Percentiles rank a stretch among this genome's conserved stretches.
These are phyloP conservation scores for Davidsoniella virescens DNA, from an alignment of 2,329 filamentous ascomycete genomes.

Conservation along the genomic window DNA sequence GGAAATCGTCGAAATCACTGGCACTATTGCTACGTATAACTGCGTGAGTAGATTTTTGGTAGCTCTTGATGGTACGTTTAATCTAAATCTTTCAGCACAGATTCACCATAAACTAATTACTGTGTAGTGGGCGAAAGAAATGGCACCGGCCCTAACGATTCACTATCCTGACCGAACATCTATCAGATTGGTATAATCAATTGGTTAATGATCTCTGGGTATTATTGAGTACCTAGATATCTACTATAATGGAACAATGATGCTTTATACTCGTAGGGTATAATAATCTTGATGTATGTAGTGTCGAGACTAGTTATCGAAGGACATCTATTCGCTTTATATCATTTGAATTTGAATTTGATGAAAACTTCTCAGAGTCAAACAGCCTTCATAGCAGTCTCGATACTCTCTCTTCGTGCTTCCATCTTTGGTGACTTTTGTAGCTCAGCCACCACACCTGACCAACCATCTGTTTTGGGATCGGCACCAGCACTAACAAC, in stretches of 20 bases:
- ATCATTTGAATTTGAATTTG: neutral
- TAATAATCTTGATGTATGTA: neutral
- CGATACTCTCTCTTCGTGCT: slow-evolving; percentile 33
- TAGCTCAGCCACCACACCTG: slow-evolving; percentile 45
- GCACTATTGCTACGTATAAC: slow-evolving; percentile 65
- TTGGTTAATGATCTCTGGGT: neutral
- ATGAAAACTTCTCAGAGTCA: neutral
- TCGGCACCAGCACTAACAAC: slow-evolving; percentile 16
- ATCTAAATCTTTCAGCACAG: too few relatives aligned
- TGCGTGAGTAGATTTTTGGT: slow-evolving; percentile 74
- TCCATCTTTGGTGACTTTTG: slow-evolving; percentile 45
- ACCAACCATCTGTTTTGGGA: slow-evolving; percentile 32
- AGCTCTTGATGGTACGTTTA: slow-evolving; percentile 52
- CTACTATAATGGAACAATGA: too few relatives aligned
- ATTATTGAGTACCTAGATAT: too few relatives aligned
- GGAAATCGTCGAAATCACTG: slow-evolving; percentile 68
- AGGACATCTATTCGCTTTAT: neutral
- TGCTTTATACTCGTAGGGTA: too few relatives aligned
- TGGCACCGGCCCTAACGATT: slow-evolving; percentile 30
- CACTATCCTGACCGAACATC: slow-evolving; percentile 14
- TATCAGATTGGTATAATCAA: neutral
- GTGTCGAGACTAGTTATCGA: neutral
- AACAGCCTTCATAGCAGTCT: slow-evolving; percentile 31
- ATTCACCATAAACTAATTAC: slow-evolving; percentile 16
- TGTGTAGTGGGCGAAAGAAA: slow-evolving; percentile 40